phyloP scores from a whole-genome alignment of 148 eudicot genomes.

The Heliamphora exappendiculata region DNA sequence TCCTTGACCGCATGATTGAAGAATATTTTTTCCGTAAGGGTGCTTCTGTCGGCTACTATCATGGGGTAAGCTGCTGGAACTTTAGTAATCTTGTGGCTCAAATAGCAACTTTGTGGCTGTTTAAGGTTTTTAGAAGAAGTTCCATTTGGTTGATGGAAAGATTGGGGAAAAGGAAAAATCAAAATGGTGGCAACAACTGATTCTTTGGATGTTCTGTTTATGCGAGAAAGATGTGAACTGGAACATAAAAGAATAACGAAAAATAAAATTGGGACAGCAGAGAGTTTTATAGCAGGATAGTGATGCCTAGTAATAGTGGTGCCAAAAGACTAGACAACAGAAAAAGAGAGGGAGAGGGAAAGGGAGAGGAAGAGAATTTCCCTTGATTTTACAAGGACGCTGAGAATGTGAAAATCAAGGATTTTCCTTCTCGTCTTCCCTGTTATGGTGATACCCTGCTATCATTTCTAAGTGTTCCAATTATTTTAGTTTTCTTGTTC shows the following conservation, averaged over 20 bases:
- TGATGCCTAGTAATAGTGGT: neutral
- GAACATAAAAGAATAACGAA: neutral
- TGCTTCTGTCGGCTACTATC: constrained; percentile 96
- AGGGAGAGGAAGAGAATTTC: neutral
- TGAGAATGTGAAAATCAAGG: too few relatives aligned
- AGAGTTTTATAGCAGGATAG: neutral
- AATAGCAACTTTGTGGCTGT: too few relatives aligned
- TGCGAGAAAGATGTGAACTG: neutral
- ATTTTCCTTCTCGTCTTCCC: neutral
- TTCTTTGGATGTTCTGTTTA: neutral
- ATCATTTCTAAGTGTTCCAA: neutral
- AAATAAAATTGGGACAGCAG: neutral
- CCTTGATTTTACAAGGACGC: too few relatives aligned
- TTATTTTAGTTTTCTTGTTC: neutral
- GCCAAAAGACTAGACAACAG: neutral
- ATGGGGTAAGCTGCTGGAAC: constrained; percentile 60
- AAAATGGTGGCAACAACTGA: neutral
- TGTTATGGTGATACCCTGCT: neutral
- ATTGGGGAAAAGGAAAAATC: neutral
- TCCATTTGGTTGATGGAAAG: constrained; percentile 3
- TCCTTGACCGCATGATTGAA: constrained; percentile 91
- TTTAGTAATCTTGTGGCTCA: too few relatives aligned
- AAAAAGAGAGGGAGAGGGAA: too few relatives aligned
- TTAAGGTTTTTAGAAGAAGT: neutral
- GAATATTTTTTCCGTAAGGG: constrained; percentile 93